Conservation (phyloP, 257 asterid genomes). For the Fraxinus pennsylvanica region DNA sequence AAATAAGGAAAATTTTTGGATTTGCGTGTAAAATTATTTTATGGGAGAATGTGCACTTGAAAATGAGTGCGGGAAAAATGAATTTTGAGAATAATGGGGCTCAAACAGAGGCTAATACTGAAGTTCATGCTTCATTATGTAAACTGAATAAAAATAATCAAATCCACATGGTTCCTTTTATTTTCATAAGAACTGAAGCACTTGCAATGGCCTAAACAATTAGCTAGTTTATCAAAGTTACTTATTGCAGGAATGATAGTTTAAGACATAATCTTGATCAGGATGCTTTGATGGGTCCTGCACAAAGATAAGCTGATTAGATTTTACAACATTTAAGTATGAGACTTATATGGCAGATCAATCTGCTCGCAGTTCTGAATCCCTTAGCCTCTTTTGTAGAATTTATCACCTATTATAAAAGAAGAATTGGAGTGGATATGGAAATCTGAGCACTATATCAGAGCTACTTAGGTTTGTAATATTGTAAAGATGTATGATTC, state of each 20-base stretch:
- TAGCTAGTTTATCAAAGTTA: slow-evolving; percentile 7
- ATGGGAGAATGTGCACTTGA: no score
- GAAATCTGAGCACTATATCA: not conserved
- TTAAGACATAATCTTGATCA: not conserved
- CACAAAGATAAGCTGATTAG: not conserved
- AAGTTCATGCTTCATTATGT: slow-evolving; percentile 1
- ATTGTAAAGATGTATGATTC: slow-evolving; percentile 1
- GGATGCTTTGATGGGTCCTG: slow-evolving; percentile 9
- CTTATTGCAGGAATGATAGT: not conserved
- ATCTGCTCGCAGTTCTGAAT: not conserved
- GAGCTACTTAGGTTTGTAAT: not conserved
- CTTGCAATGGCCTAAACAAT: not conserved
- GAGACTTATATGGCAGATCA: not conserved
- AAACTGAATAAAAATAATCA: slow-evolving; percentile 21
- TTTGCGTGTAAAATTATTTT: no score
- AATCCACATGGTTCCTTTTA: not conserved
- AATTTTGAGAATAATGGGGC: no score
- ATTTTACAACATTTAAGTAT: not conserved
- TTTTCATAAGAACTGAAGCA: not conserved
- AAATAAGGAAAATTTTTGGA: no score
- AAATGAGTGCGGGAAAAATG: no score
- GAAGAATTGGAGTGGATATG: not conserved
- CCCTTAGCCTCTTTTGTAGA: not conserved
- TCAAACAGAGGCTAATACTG: not conserved
- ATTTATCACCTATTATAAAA: not conserved